A percentile compares a stretch with the other conserved stretches of the same genome.
Evolutionary conservation across 2,329 filamentous ascomycete species (phyloP).

Genomic region (Cryphonectria carpinicola): DNA sequence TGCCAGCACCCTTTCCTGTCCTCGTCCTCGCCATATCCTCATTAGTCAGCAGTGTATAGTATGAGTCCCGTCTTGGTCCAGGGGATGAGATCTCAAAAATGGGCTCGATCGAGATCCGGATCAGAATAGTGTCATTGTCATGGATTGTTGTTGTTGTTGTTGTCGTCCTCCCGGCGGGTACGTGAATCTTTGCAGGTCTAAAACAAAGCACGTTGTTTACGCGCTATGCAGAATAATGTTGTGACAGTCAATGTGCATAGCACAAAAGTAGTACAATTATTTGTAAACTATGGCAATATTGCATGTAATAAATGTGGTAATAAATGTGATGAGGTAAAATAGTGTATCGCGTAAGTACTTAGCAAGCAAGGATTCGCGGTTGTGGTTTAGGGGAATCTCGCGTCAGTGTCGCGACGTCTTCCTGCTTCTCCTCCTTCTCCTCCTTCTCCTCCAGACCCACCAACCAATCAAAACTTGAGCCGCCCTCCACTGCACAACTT

Average conservation of each 20-base stretch:
- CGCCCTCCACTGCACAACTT: neutral
- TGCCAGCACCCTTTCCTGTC: constrained; percentile 43
- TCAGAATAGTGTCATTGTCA: neutral
- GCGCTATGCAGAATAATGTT: neutral
- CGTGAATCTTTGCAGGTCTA: neutral
- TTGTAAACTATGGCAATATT: no score
- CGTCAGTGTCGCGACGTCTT: constrained; percentile 6
- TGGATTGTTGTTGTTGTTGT: neutral
- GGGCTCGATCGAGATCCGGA: neutral
- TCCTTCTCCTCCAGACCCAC: neutral
- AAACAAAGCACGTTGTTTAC: neutral
- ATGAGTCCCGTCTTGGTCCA: neutral
- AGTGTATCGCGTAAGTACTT: neutral
- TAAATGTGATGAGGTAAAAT: no score
- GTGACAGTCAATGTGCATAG: neutral
- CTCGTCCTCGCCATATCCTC: constrained; percentile 55
- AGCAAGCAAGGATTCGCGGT: constrained; percentile 7
- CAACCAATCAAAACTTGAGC: neutral
- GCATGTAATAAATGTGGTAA: no score
- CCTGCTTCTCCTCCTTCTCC: neutral
- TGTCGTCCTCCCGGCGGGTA: neutral
- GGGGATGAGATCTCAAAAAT: neutral
- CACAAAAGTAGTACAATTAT: no score
- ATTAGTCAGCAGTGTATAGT: neutral
- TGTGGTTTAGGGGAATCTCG: neutral